A percentile compares a stretch with the other conserved stretches of the same genome.
These are phyloP conservation scores for Hypoxylon sp. DNA, from an alignment of 2,329 filamentous ascomycete genomes.

Conservation along the genomic window DNA sequence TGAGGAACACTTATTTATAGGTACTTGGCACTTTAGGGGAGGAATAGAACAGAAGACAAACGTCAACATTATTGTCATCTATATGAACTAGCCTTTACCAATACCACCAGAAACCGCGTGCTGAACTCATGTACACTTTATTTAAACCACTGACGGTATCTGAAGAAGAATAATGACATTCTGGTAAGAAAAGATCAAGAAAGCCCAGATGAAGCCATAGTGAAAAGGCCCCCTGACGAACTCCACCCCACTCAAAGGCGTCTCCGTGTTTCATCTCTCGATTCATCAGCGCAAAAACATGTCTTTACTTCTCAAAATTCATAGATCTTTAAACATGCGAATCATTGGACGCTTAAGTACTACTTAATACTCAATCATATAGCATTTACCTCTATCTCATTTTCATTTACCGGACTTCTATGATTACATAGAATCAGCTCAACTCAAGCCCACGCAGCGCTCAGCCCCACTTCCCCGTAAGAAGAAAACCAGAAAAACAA, in stretches of 20 bases:
- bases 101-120: no score
- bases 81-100: no score
- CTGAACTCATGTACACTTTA: no score
- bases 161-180: neutral
- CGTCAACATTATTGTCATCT: neutral
- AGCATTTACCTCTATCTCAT: neutral
- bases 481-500: neutral
- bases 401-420: neutral
- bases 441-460: neutral
- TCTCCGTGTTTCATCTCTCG: conserved; percentile 25
- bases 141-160: neutral
- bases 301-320: neutral
- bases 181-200: neutral
- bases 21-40: neutral
- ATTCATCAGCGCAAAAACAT: neutral
- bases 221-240: neutral
- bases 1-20: no score
- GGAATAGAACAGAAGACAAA: neutral
- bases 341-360: neutral
- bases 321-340: neutral
- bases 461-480: neutral
- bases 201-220: neutral
- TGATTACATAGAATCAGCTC: neutral
- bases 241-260: neutral
- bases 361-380: neutral